Evolutionary conservation across 441 rosid genomes (phyloP).

Genomic region (Viola pubescens): DNA sequence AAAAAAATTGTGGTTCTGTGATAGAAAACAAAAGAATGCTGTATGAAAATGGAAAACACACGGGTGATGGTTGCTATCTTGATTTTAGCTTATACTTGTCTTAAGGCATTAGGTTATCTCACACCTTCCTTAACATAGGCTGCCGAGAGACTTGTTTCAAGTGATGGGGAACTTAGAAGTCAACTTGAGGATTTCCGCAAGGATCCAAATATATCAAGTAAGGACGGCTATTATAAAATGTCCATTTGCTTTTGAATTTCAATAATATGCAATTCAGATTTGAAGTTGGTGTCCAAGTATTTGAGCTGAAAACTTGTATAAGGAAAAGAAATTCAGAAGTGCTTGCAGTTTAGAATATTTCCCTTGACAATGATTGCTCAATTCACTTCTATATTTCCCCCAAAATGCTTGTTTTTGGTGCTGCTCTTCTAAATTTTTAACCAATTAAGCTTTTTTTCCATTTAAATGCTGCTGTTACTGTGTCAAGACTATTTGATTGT

Average conservation of each 20-base stretch:
- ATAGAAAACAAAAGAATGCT: background rate
- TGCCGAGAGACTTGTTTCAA: conserved; percentile 68
- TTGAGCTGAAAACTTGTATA: too few relatives aligned
- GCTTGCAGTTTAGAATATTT: too few relatives aligned
- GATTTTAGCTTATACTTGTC: background rate
- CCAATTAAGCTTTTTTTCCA: background rate
- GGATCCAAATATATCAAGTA: conserved; percentile 59
- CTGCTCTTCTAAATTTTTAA: background rate
- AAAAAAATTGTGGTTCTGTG: too few relatives aligned
- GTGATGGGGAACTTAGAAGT: conserved; percentile 51
- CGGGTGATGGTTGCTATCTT: background rate
- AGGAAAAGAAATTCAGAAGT: too few relatives aligned
- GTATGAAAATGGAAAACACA: background rate
- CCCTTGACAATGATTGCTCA: too few relatives aligned
- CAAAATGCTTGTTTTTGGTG: background rate
- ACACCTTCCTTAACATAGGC: conserved; percentile 41
- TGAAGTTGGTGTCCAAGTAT: too few relatives aligned
- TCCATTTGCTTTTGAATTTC: too few relatives aligned
- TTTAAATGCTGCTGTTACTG: background rate
- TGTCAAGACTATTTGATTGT: background rate
- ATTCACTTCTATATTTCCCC: too few relatives aligned
- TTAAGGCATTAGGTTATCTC: conserved; percentile 12
- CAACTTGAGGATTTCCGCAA: conserved; percentile 53
- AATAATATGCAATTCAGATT: too few relatives aligned
- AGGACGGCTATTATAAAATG: conserved; percentile 19